Conservation (phyloP, 1,139 yeast genomes). For the Groenewaldozyma auringiensis region DNA sequence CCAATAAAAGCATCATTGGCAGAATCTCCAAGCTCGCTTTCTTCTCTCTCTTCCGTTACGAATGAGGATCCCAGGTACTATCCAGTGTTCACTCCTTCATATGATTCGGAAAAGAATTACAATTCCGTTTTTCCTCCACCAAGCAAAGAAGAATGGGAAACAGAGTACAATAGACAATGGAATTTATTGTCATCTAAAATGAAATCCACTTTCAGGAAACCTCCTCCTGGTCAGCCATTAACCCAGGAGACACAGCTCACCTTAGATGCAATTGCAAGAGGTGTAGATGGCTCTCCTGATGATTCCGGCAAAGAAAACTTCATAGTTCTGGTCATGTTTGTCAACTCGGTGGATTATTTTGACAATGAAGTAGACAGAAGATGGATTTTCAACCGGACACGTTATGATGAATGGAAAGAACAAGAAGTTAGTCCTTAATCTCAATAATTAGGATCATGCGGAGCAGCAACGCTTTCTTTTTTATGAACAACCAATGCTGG, state of each 20-base stretch:
- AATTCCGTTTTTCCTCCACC: constrained; percentile 38
- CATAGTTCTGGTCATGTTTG: constrained; percentile 59
- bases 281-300: constrained; percentile 76
- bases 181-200: constrained; percentile 45
- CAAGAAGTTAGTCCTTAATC: constrained; percentile 67
- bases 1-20: constrained; percentile 9
- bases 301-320: constrained; percentile 63
- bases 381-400: constrained; percentile 31
- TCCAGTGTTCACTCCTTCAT: constrained; percentile 22
- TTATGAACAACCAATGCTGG: too few relatives aligned
- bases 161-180: constrained; percentile 63
- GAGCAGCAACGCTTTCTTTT: too few relatives aligned
- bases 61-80: constrained; percentile 13
- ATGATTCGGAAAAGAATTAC: constrained; percentile 9
- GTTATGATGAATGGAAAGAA: constrained; percentile 61
- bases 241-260: constrained; percentile 49
- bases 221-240: constrained; percentile 56
- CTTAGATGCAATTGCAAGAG: constrained; percentile 66
- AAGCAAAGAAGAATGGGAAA: constrained; percentile 53
- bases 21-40: constrained; percentile 8
- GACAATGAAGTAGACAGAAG: constrained; percentile 40
- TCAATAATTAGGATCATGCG: too few relatives aligned
- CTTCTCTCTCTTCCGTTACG: constrained; percentile 7
- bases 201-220: constrained; percentile 62
- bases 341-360: constrained; percentile 65